These are phyloP conservation scores for Bretschneidera sinensis DNA, from an alignment of 345 rosid genomes.

Conservation along the genomic window DNA sequence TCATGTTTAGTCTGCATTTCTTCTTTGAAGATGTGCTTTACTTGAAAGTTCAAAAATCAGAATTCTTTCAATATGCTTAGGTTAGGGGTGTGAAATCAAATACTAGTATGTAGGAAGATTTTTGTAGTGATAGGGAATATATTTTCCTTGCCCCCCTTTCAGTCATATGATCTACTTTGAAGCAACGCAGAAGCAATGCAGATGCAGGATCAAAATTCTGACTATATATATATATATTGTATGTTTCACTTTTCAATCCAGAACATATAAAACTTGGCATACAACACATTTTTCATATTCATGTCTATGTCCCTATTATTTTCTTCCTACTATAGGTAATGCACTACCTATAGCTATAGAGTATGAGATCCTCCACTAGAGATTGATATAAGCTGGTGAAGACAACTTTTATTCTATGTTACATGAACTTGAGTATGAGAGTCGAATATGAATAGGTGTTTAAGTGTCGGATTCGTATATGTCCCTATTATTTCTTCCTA, in stretches of 20 bases:
- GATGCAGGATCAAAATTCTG: slow-evolving; percentile 1
- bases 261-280: background rate
- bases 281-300: background rate
- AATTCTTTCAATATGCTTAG: background rate
- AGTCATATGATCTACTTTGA: background rate
- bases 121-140: slow-evolving; percentile 4
- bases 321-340: slow-evolving; percentile 4
- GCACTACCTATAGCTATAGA: no score
- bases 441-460: no score
- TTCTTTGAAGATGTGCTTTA: background rate
- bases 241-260: slow-evolving; percentile 9
- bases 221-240: background rate
- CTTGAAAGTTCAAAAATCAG: background rate
- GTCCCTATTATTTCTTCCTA: no score
- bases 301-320: slow-evolving; percentile 9
- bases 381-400: no score
- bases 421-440: no score
- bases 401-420: no score
- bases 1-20: background rate
- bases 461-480: no score
- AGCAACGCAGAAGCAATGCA: no score
- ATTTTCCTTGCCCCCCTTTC: background rate
- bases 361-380: no score
- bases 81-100: background rate
- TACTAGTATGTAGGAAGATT: background rate